Evolutionary conservation across 176 grass and related monocot species (phyloP), one percentile per base, ranked within the genome.

Genomic region (Aegilops bicornis): DNA sequence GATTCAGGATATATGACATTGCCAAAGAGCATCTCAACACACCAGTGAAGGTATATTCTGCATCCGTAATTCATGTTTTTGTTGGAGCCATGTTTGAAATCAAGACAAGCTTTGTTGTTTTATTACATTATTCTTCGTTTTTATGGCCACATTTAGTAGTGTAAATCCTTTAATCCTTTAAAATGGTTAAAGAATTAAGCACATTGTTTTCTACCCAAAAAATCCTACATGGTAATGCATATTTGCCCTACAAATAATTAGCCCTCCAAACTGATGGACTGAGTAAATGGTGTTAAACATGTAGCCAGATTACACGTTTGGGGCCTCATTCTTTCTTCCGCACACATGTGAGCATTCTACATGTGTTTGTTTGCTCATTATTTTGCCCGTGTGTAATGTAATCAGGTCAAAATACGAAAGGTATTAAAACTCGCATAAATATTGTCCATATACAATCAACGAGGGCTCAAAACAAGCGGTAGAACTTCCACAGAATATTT

Each of bases 1-100:
- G 96, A 75, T 94, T 96, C 67, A 92, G 43, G 84, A 61, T 98
- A 69, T 96, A 92, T 92, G 96, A 98, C 59, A 48, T 96, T 71
- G 96, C 95, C 86, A 96, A 93, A 32, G 92, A 89, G 75, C 95
- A 94, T 59, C 92, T 94, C 32, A 91, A 91, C 45, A 88, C 67
- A 61, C 82, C 96, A 62, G 90, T 96, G 86, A 98, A 98, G 93
- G 93, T 98, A 94, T 88, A 78, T 78, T 37, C 1, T 64, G 29
- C 54, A 7, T 22, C 19, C 13, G 77, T 8, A 60, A 6, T 81
- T 82, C 12, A 37, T 68, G 40, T 15, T 36, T 81, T 80, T 25
- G 10, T 8, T 10, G 11, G 36, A 20, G 20, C 59, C 22, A 30
- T 58, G 9, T 32, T 58, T 87, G 59, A 40, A 86, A 73, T 83